Base-by-base conservation (phyloP, 2,329 filamentous ascomycete genomes). In the Byssochlamys sp. region DNA sequence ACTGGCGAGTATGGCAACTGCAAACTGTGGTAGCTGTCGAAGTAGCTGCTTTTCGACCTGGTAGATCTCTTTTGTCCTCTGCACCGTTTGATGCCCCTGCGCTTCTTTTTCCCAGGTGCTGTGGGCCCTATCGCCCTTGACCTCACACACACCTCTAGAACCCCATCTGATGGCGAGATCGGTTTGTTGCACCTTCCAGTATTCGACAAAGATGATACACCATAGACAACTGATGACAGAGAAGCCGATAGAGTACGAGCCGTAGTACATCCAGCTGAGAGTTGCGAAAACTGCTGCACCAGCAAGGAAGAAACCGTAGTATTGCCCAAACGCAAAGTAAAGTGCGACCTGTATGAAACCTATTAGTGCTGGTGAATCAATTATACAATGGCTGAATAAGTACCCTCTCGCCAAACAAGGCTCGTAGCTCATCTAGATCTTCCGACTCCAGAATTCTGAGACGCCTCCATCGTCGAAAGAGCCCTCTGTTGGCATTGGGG, bases 291-390 rank as follows among this genome's bases (percentile, higher is more conserved):
- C 84, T 0, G 91, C 89, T 0, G 91, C 91, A 59, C 92, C 87
- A n/a, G 89, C 73, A 27, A 96, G 78, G 69, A 95, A 95, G 58
- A 84, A 80, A 69, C 95, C 95, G 74, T 97, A 97, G 33, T 87
- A 87, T 68, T 95, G 89, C 31, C 95, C 81, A 69, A 97, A 97
- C 45, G 91, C 90, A 71, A 96, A 97, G 77, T 97, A 97, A 72
- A 95, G 95, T 35, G 89, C 92, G 58, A 96, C 88, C 80, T 84
- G 61, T 28, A 27, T 2, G 12, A 49, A 49, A 2, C 54, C 10
- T 33, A 33, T 29, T 31, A 25, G 26, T 29, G n/a, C 14, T 19
- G 6, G 14, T 31, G 27, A 29, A 24, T 48, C 14, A 2, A 49
- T 14, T 4, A 55, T 25, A 14, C 1, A 19, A 52, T 26, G 39